These are phyloP conservation scores for Rugosomyces carneus DNA, from an alignment of 1,284 basidiomycete genomes.

Conservation along the genomic window DNA sequence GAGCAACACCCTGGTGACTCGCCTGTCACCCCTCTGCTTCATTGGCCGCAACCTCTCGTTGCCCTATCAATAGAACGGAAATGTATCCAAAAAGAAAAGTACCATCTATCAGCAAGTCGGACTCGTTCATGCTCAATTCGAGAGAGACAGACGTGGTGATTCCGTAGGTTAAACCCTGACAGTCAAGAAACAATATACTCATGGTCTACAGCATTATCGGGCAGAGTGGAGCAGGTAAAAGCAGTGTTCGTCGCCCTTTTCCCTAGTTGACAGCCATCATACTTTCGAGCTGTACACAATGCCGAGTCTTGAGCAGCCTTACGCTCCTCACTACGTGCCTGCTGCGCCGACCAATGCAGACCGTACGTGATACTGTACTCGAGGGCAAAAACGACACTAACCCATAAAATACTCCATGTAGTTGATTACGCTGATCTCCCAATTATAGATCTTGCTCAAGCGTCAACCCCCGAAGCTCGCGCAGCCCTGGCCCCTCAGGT, in stretches of 20 bases:
- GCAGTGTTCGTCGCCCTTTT: background rate
- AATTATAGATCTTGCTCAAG: conserved; percentile 55
- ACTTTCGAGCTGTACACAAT: conserved; percentile 2
- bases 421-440: conserved; percentile 66
- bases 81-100: background rate
- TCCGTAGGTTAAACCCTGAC: background rate
- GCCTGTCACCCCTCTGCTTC: too few relatives aligned
- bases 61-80: background rate
- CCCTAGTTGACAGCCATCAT: background rate
- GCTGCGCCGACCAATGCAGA: conserved; percentile 28
- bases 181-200: background rate
- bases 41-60: too few relatives aligned
- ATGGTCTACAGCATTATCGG: conserved; percentile 1
- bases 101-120: background rate
- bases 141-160: conserved; percentile 2
- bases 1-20: too few relatives aligned
- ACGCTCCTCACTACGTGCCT: conserved; percentile 31
- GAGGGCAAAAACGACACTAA: background rate
- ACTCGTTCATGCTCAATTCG: background rate
- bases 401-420: conserved; percentile 19
- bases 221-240: conserved; percentile 3
- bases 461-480: conserved; percentile 41
- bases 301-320: conserved; percentile 19
- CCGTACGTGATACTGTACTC: conserved; percentile 26
- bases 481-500: conserved; percentile 41